Evolutionary conservation across 2,329 filamentous ascomycete species (phyloP), one percentile per base, ranked within the genome.

Genomic region (Fusarium penzigii): DNA sequence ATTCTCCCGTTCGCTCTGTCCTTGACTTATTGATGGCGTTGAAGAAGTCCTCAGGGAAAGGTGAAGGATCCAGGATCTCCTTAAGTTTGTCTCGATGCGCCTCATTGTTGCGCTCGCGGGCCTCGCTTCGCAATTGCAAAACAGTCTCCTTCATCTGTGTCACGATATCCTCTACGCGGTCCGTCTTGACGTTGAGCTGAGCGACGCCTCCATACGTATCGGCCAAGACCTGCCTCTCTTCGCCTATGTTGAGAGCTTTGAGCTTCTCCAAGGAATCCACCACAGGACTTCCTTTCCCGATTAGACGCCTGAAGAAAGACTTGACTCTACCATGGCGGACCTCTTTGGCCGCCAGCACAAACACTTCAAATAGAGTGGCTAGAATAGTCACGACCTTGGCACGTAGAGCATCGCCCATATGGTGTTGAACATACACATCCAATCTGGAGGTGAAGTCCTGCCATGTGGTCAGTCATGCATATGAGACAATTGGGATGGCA

Each of bases 1-100:
- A 80, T 39, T 78, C 71, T 20, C 78, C 77, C 0, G 77, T 80
- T 0, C 70, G 71, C 2, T 66, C 63, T 0, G 77, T 69, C 5
- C 72, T 66, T 2, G 68, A 69, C 49, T 72, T 74, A 17, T 68
- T 71, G 42, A 78, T 75, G 17, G 69, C 66, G 5, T 68, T 67
- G 51, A 70, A 78, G 20, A 67, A 70, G 49, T 79, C 77, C 16
- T 74, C 68, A 0, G 76, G 69, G 20, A 71, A 75, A 0, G 72
- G 73, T 0, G 74, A 76, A 1, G 77, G 77, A 17, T 66, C 65
- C 0, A 79, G 49, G 1, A 78, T 68, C 16, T 69, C 68, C 40
- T 72, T 74, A 9, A 77, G 58, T 16, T 66, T 70, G 36, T 76
- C 72, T 36, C 70, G 62, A 46, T 72, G 69, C 3, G 64, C 63